Base-by-base conservation (phyloP, 768 basidiomycete species). In the Psilocybe azurescens region DNA sequence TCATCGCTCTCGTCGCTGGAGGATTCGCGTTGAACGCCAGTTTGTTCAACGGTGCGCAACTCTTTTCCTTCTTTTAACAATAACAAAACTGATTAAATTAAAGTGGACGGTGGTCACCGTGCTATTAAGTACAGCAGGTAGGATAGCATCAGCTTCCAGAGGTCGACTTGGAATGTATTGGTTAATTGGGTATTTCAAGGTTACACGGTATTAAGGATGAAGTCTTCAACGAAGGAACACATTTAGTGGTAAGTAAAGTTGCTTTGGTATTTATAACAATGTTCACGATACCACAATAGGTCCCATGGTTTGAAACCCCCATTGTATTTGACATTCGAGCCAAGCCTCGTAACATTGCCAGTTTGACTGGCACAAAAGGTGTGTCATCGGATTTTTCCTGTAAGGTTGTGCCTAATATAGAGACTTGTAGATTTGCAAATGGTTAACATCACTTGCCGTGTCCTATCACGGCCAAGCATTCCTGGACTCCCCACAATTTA, bases 71-170 rank as follows among this genome's bases (percentile, higher is more conserved):
- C 30, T 46, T 39, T 38, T 63, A 50, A 36, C 32, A 52, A 61
- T 61, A 10, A 36, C 4, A 54, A 28, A 58, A 38, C 32, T 11
- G 53, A 14, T 60, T 24, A 0, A n/a, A 33, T 56, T 60, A 14
- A 70, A 99, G 97, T 99, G 54, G 97, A 99, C 77, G 97, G 97
- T 88, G 97, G 97, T 79, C 96, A 99, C 76, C 90, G 97, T 67
- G 97, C 97, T 53, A 97, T 99, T 76, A 98, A 99, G 75, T 99
- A 99, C 73, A 95, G 93, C 33, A 87, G 94, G 93, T 93, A 67
- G 63, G 11, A n/a, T 5, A 11, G 20, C 83, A 28, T 33, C 1
- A 52, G 14, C 16, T 18, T 38, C 41, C n/a, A 9, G 24, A 30
- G 51, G 48, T 39, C 33, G 11, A 11, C 11, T 36, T 36, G 11